These are phyloP conservation scores for Vanrija sp. DNA, from an alignment of 1,284 basidiomycete genomes.

Conservation along the genomic window DNA sequence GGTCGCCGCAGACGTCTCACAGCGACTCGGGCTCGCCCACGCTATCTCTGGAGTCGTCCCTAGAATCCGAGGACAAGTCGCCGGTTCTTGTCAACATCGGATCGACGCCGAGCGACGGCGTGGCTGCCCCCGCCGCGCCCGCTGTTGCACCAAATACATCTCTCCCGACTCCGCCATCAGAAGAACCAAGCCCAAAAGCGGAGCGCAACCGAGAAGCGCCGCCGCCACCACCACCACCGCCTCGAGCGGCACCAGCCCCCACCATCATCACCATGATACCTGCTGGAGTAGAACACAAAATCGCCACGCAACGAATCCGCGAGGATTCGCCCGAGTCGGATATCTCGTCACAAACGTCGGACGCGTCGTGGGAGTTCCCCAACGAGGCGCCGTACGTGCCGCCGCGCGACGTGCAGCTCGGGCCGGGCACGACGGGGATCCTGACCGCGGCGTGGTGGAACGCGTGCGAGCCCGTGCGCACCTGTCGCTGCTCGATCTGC, in stretches of 20 bases:
- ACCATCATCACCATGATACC: not conserved
- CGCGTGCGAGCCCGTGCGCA: constrained; percentile 8
- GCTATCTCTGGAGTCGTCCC: not conserved
- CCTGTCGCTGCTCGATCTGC: constrained; percentile 13
- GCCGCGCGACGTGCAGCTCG: not conserved
- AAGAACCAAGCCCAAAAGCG: no score
- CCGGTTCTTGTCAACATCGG: not conserved
- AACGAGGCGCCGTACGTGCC: constrained; percentile 9
- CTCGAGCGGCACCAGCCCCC: not conserved
- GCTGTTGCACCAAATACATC: not conserved
- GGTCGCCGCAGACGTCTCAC: no score
- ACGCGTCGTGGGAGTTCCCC: not conserved
- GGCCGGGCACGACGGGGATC: constrained; percentile 2
- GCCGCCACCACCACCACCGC: not conserved
- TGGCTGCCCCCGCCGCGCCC: not conserved
- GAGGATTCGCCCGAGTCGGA: not conserved
- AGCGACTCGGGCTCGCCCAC: no score
- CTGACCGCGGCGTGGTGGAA: constrained; percentile 1
- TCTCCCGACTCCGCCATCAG: no score
- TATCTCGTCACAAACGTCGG: not conserved
- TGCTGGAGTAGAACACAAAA: not conserved
- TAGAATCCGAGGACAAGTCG: not conserved
- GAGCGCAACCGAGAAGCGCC: no score
- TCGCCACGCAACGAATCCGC: not conserved
- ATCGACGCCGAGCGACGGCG: not conserved